These are phyloP conservation scores for Astrothelium macrocarpum DNA, from an alignment of 495 filamentous ascomycete species.

Conservation along the genomic window DNA sequence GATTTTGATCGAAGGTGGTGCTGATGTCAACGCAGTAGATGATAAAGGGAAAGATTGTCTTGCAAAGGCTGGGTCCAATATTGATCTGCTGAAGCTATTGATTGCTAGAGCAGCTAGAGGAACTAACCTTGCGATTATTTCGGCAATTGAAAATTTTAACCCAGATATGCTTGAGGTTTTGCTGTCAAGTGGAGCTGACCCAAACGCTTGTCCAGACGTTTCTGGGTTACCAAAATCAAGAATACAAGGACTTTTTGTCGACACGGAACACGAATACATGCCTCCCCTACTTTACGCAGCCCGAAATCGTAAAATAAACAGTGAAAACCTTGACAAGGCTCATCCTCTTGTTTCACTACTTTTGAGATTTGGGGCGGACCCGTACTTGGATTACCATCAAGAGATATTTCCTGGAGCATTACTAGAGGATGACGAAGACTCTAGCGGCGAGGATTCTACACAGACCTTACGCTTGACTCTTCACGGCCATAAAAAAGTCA, in stretches of 20 bases:
- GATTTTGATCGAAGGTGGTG: conserved; percentile 31
- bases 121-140: not conserved
- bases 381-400: not conserved
- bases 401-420: not conserved
- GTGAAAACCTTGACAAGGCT: not conserved
- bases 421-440: not conserved
- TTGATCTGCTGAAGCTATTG: conserved; percentile 3
- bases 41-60: conserved; percentile 15
- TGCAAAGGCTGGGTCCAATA: not conserved
- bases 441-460: not conserved
- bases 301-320: not conserved
- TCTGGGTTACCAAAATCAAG: not conserved
- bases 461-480: conserved; percentile 13
- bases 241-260: not conserved
- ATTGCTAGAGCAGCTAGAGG: conserved; percentile 8
- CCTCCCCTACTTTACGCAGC: not conserved
- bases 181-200: not conserved
- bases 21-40: conserved; percentile 32
- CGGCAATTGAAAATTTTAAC: not conserved
- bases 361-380: not conserved
- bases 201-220: not conserved
- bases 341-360: not conserved
- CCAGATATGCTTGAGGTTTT: not conserved
- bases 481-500: conserved; percentile 35
- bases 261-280: not conserved